Conservation (phyloP, 2,329 filamentous ascomycete species). For the Apiospora hydei region DNA sequence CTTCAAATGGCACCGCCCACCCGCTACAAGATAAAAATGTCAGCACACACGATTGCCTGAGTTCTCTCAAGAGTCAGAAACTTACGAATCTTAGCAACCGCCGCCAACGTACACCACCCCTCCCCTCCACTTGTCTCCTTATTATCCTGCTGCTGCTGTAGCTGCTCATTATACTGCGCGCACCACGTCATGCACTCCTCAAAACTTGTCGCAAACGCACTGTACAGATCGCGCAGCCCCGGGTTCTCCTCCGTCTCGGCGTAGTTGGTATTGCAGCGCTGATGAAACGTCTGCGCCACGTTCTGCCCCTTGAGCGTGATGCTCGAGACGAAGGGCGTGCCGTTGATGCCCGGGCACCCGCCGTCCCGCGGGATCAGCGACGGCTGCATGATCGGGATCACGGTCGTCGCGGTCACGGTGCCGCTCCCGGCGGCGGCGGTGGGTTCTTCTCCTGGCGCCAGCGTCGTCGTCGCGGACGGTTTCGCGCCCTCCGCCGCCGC, state of each 20-base stretch:
- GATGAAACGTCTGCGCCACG: constrained; percentile 33
- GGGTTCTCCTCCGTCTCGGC: constrained; percentile 26
- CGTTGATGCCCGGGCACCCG: constrained; percentile 32
- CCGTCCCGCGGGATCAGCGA: neutral
- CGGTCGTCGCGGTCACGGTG: neutral
- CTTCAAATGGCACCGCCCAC: neutral
- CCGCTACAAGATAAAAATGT: neutral
- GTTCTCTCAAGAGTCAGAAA: neutral
- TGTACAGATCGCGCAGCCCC: constrained; percentile 35
- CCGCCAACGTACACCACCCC: neutral
- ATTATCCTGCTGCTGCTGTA: neutral
- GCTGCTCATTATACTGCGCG: constrained; percentile 35
- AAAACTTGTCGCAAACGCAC: constrained; percentile 38
- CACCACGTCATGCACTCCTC: constrained; percentile 39
- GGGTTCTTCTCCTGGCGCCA: neutral
- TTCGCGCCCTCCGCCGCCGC: neutral
- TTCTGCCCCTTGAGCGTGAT: constrained; percentile 32
- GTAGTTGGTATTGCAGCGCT: constrained; percentile 38
- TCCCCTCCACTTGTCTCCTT: neutral
- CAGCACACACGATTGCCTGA: neutral
- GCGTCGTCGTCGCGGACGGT: neutral
- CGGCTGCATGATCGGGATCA: neutral
- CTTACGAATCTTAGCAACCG: neutral
- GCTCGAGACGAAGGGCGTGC: constrained; percentile 34
- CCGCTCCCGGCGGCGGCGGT: neutral